A percentile compares a stretch with the other conserved stretches of the same genome.
Evolutionary conservation across 176 grass and related monocot species (phyloP).

Genomic region (Musa acuminata): DNA sequence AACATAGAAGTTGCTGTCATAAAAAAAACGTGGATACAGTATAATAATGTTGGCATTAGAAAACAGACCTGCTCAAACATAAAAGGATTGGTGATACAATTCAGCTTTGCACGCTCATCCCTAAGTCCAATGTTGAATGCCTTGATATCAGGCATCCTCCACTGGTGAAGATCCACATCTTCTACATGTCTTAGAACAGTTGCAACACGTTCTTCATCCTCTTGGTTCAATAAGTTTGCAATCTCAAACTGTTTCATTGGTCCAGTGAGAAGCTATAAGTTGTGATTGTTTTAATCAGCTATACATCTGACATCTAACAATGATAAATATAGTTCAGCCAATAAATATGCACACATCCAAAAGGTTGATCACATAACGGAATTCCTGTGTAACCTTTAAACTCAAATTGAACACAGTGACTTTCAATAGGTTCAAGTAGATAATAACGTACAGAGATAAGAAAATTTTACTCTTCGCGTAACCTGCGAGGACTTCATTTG

Average conservation of each 20-base stretch:
- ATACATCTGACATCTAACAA: background rate
- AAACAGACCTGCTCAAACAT: conserved; percentile 68
- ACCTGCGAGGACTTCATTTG: conserved; percentile 21
- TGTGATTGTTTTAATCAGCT: background rate
- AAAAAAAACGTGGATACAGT: background rate
- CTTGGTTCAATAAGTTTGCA: conserved; percentile 36
- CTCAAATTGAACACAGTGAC: background rate
- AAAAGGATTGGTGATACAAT: conserved; percentile 72
- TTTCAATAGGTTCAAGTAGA: background rate
- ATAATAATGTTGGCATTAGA: background rate
- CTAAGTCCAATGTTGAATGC: conserved; percentile 62
- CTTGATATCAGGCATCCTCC: conserved; percentile 46
- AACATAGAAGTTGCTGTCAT: background rate
- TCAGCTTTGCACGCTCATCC: conserved; percentile 57
- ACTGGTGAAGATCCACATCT: conserved; percentile 53
- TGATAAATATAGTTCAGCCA: background rate
- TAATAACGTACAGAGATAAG: background rate
- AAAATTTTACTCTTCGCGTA: conserved; percentile 11
- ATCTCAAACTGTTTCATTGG: conserved; percentile 21
- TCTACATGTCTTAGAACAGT: conserved; percentile 61
- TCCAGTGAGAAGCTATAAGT: background rate
- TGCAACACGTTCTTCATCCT: conserved; percentile 37
- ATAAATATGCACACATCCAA: background rate
- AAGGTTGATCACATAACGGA: too few relatives aligned
- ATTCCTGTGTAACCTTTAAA: too few relatives aligned